Evolutionary conservation across 768 basidiomycete genomes (phyloP), one percentile per base, ranked within the genome.

Genomic region (Phylloporus rhodoxanthus): DNA sequence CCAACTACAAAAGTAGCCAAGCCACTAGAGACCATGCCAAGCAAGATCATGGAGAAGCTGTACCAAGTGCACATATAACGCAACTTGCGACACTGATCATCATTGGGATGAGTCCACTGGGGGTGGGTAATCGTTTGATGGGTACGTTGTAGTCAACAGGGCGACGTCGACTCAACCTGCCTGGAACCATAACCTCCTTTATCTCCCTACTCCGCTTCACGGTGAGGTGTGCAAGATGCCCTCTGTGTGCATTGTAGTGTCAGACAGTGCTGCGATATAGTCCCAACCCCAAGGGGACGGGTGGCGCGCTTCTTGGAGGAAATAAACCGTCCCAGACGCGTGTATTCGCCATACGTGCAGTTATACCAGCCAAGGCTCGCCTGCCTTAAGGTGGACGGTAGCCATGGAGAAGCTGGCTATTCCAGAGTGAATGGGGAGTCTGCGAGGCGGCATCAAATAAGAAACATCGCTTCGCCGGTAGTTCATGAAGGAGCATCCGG

Each of bases 291-390:
- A 69, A 50, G 11, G 56, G 23, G 47, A 55, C 52, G 4, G 63
- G 61, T 3, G 45, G 49, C 17, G 54, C 40, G 50, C 47, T 23
- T 45, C 29, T 39, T 45, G 57, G 52, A 0, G 62, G 61, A 26
- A 58, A 55, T 3, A 68, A 44, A 1, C 59, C 62, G 34, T 59
- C 48, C 63, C 64, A 69, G 36, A 59, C 46, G n/a, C 55, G 55
- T 1, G 60, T 50, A 13, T 55, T 57, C 1, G 63, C 58, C 43
- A 70, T 60, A 9, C 57, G 56, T 2, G 64, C 63, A 67, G 45
- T 71, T 71, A 25, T 70, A 70, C 65, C 65, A 70, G 15, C 69
- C 70, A 13, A 71, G 48, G 66, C 65, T 32, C 59, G 62, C 43
- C 64, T 61, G 20, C 60, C 61, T 43, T 61, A 17, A 70, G 53